Evolutionary conservation across 2,329 filamentous ascomycete genomes (phyloP).

Genomic region (Alternaria infectoria): DNA sequence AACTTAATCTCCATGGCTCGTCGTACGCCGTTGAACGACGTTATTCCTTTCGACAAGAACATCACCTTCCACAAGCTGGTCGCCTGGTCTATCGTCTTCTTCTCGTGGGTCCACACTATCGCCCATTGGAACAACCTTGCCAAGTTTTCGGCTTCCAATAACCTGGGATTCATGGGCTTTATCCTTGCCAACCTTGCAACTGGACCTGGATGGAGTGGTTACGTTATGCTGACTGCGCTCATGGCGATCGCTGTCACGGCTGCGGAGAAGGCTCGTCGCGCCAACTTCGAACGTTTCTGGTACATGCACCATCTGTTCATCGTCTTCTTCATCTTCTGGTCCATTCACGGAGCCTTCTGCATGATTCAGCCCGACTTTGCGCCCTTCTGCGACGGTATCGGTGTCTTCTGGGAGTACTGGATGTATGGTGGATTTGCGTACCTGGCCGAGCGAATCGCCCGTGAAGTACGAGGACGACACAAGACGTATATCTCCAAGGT

Average conservation of each 20-base stretch:
- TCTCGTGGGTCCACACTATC: conserved; percentile 84
- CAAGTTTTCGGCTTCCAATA: conserved; percentile 75
- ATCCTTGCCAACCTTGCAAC: conserved; percentile 78
- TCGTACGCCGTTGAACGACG: conserved; percentile 82
- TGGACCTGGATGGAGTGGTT: conserved; percentile 85
- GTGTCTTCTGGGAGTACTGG: conserved; percentile 91
- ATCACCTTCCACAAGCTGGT: conserved; percentile 86
- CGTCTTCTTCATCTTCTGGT: conserved; percentile 89
- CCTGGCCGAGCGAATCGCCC: conserved; percentile 76
- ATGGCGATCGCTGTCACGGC: conserved; percentile 82
- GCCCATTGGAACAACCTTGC: conserved; percentile 89
- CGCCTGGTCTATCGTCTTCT: conserved; percentile 88
- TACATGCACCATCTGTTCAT: conserved; percentile 89
- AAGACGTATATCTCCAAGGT: conserved; percentile 89
- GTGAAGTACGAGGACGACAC: conserved; percentile 79
- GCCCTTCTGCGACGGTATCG: conserved; percentile 76
- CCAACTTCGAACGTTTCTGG: conserved; percentile 90
- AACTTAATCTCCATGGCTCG: conserved; percentile 82
- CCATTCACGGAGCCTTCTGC: conserved; percentile 86
- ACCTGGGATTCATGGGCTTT: conserved; percentile 79
- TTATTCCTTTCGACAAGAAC: conserved; percentile 89
- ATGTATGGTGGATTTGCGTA: conserved; percentile 83
- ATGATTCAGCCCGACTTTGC: conserved; percentile 87
- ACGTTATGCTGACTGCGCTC: conserved; percentile 79
- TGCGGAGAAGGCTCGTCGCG: conserved; percentile 76